Percentiles rank a stretch among this genome's conserved stretches.
Conservation (phyloP, 192 early-diverging fungal species). For the Linnemannia elongata region DNA sequence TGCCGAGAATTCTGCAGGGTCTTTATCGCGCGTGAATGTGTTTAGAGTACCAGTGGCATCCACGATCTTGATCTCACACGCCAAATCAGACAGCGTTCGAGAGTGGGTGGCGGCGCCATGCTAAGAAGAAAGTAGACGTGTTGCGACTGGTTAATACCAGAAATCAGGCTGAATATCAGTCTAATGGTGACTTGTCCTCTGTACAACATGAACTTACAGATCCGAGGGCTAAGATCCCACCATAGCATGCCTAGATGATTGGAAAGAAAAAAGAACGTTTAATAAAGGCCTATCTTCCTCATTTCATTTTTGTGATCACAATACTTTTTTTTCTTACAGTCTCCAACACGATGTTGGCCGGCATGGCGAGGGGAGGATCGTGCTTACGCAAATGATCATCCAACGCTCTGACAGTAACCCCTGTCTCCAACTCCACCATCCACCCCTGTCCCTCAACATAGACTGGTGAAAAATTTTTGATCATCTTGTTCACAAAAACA, state of each 20-base stretch:
- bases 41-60: conserved; percentile 28
- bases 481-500: conserved; percentile 30
- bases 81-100: conserved; percentile 34
- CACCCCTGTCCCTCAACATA: conserved; percentile 14
- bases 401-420: conserved; percentile 22
- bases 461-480: background rate
- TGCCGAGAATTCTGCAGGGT: conserved; percentile 33
- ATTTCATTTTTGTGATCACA: background rate
- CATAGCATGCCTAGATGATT: conserved; percentile 10
- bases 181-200: no score
- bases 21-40: conserved; percentile 23
- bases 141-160: no score
- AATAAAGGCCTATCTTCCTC: background rate
- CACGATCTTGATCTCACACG: conserved; percentile 36
- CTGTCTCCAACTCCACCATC: conserved; percentile 40
- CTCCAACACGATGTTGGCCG: conserved; percentile 11
- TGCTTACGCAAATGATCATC: conserved; percentile 27
- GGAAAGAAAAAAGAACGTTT: background rate
- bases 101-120: conserved; percentile 41
- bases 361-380: conserved; percentile 35
- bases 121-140: background rate
- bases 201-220: conserved; percentile 3
- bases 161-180: no score
- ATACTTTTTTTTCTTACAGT: background rate
- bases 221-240: conserved; percentile 15